These are phyloP conservation scores for Chloranthus sessilifolius DNA, from an alignment of 164 flowering plant species.

Conservation along the genomic window DNA sequence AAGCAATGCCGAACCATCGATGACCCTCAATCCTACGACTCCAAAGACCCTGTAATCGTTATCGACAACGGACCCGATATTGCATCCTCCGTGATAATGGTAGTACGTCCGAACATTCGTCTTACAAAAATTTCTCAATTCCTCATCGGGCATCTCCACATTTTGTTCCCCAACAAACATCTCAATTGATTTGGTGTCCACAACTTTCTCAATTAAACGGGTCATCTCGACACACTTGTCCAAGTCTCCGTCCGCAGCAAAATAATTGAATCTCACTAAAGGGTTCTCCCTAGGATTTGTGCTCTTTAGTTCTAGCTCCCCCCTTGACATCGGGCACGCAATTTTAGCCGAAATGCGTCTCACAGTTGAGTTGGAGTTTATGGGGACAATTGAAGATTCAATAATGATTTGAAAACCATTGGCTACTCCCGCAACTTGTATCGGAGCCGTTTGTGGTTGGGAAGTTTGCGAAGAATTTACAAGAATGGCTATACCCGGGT, in stretches of 20 bases:
- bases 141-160: conserved; percentile 8
- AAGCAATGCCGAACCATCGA: conserved; percentile 39
- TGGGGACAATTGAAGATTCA: conserved; percentile 18
- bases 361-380: conserved; percentile 17
- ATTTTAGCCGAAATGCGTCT: conserved; percentile 22
- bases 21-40: conserved; percentile 29
- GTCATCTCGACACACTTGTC: conserved; percentile 21
- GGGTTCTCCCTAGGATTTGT: conserved; percentile 34
- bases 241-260: conserved; percentile 23
- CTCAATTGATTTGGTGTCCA: conserved; percentile 19
- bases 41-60: conserved; percentile 30
- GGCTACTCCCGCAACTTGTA: conserved; percentile 30
- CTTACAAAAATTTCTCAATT: conserved; percentile 25
- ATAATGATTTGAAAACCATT: conserved; percentile 21
- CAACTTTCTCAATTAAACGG: conserved; percentile 16
- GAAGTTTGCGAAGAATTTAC: conserved; percentile 12
- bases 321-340: conserved; percentile 28
- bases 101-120: conserved; percentile 26
- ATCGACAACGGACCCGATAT: conserved; percentile 34
- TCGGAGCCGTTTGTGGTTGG: conserved; percentile 13
- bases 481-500: conserved; percentile 21
- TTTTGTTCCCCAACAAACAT: conserved; percentile 13
- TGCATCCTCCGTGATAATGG: conserved; percentile 45
- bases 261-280: conserved; percentile 33
- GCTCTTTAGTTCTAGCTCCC: conserved; percentile 19